Evolutionary conservation across 2,329 filamentous ascomycete genomes (phyloP), one percentile per base, ranked within the genome.

Genomic region (Epichloe scottii): DNA sequence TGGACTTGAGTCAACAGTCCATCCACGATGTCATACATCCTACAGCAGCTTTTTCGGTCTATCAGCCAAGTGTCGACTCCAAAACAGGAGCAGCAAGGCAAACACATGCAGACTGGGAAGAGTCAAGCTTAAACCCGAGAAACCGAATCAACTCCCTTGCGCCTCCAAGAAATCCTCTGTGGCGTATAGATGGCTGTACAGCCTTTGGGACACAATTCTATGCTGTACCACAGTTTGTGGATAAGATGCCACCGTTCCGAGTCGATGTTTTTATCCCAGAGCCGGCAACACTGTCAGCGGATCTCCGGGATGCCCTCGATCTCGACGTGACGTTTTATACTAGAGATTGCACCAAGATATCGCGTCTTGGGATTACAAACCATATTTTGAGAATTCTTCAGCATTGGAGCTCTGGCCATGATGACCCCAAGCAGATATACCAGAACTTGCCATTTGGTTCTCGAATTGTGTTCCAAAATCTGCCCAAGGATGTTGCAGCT

Each of bases 181-280:
- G 79, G 78, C 71, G 75, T 35, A 73, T 83, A 46, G 78, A 82
- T 56, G 78, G 79, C 46, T 77, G 73, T 57, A 74, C 75, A 21
- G 74, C 71, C 17, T 68, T 77, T 50, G 79, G 78, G 4, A 79
- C 75, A 11, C 78, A 81, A 60, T 78, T 75, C 58, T 81, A 76
- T 59, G 73, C 71, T 30, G 60, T 79, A 3, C 78, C 79, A 15
- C 64, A 77, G 21, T 80, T 80, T 58, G 57, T 77, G 33, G 56
- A 59, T 5, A 58, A 64, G 15, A 59, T 71, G 19, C 65, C 72
- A 4, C 78, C 78, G 1, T 69, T 78, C 57, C 73, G 78, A 39
- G 71, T 81, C 58, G 78, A 82, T 59, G 71, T 79, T 23, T 82
- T 78, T 59, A 72, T 81, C 34, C 72, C 76, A 4, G 74, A 78